phyloP scores from a whole-genome alignment of 169 alveolate species.

The Pseudocohnilembus persalinus region DNA sequence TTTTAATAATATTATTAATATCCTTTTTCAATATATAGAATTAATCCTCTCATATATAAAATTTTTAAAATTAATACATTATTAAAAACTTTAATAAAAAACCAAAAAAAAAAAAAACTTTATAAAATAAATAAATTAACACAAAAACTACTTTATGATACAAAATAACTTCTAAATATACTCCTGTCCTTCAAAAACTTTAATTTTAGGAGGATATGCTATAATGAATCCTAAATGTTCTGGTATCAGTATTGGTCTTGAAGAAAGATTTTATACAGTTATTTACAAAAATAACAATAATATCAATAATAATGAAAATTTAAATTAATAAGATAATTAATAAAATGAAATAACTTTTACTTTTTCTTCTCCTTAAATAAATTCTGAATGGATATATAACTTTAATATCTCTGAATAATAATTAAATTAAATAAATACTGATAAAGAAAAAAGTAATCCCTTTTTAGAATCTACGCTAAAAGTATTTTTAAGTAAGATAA shows the following conservation, averaged over 20 bases:
- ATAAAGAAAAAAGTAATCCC: background rate
- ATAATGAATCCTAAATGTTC: constrained; percentile 1
- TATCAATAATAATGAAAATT: too few relatives aligned
- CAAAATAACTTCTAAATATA: too few relatives aligned
- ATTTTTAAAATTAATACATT: too few relatives aligned
- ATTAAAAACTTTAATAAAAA: too few relatives aligned
- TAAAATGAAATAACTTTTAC: background rate
- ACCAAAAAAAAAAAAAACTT: background rate
- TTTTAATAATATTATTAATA: too few relatives aligned
- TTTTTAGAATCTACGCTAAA: background rate
- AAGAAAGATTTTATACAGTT: constrained; percentile 16
- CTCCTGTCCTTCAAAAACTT: constrained; percentile 26
- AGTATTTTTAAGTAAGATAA: background rate
- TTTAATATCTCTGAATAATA: background rate
- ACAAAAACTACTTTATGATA: too few relatives aligned
- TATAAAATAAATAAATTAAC: too few relatives aligned
- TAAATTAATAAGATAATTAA: background rate
- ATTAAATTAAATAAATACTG: background rate
- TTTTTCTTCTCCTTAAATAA: constrained; percentile 1
- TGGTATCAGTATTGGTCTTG: constrained; percentile 6
- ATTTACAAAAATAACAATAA: too few relatives aligned
- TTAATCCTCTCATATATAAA: too few relatives aligned
- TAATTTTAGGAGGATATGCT: constrained; percentile 25
- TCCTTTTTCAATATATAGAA: too few relatives aligned
- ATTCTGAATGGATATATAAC: constrained; percentile 14